These are phyloP conservation scores for Tuber microsphaerosporum DNA, from an alignment of 495 filamentous ascomycete genomes.

Conservation along the genomic window DNA sequence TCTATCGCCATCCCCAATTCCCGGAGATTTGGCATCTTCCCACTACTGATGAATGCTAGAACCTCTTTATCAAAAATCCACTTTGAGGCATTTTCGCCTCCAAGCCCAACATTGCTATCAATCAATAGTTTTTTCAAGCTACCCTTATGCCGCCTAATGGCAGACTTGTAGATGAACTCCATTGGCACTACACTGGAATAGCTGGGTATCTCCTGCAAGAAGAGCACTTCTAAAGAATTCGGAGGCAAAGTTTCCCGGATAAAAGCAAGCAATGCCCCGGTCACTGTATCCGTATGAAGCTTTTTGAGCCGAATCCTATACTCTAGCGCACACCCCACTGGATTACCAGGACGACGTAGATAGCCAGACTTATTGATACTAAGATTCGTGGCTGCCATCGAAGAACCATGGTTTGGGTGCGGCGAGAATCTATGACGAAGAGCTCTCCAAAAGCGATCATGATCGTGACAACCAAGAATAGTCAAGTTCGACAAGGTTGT, in stretches of 20 bases:
- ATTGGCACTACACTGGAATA: slow-evolving; percentile 57
- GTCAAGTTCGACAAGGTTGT: slow-evolving; percentile 68
- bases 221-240: slow-evolving; percentile 75
- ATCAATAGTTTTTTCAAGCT: slow-evolving; percentile 74
- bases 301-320: slow-evolving; percentile 70
- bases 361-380: slow-evolving; percentile 30
- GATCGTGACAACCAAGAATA: slow-evolving; percentile 67
- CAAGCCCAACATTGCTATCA: slow-evolving; percentile 49
- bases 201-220: slow-evolving; percentile 65
- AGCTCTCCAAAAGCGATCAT: slow-evolving; percentile 74
- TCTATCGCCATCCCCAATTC: slow-evolving; percentile 73
- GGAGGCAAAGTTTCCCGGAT: slow-evolving; percentile 79
- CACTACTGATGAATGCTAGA: slow-evolving; percentile 70
- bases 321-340: slow-evolving; percentile 42
- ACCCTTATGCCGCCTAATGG: slow-evolving; percentile 62
- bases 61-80: slow-evolving; percentile 76
- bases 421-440: slow-evolving; percentile 68
- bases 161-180: slow-evolving; percentile 66
- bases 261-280: slow-evolving; percentile 67
- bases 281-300: slow-evolving; percentile 77
- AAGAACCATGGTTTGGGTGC: slow-evolving; percentile 6
- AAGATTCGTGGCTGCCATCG: slow-evolving; percentile 15
- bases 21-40: slow-evolving; percentile 66
- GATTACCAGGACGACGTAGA: slow-evolving; percentile 35
- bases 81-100: slow-evolving; percentile 53